phyloP scores from a whole-genome alignment of 805 yeast species.

The Clavispora phyllophila region DNA sequence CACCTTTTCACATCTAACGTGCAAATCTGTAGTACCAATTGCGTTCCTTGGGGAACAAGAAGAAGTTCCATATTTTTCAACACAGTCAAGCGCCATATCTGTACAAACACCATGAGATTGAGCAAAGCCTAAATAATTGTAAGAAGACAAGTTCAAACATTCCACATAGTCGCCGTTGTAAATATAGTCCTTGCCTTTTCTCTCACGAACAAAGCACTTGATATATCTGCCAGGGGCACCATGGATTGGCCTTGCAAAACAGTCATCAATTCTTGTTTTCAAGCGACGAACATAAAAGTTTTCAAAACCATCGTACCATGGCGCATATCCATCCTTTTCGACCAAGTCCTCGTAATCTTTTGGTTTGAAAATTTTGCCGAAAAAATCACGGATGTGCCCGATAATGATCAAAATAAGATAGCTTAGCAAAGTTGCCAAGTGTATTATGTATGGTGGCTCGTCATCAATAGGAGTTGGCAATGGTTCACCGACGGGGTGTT shows the following conservation, averaged over 20 bases:
- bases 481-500: slow-evolving; percentile 52
- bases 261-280: slow-evolving; percentile 86
- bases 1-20: slow-evolving; percentile 64
- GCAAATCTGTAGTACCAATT: slow-evolving; percentile 75
- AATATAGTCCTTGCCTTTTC: slow-evolving; percentile 61
- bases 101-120: slow-evolving; percentile 93
- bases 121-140: slow-evolving; percentile 95
- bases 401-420: slow-evolving; percentile 79
- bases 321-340: slow-evolving; percentile 87
- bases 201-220: slow-evolving; percentile 70
- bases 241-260: slow-evolving; percentile 92
- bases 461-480: slow-evolving; percentile 64
- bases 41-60: slow-evolving; percentile 72
- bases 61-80: slow-evolving; percentile 70
- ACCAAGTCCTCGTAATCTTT: slow-evolving; percentile 59
- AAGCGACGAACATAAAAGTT: slow-evolving; percentile 89
- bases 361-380: slow-evolving; percentile 71
- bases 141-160: slow-evolving; percentile 82
- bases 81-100: slow-evolving; percentile 58
- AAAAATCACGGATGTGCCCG: slow-evolving; percentile 88
- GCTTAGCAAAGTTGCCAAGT: slow-evolving; percentile 77
- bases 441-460: slow-evolving; percentile 80
- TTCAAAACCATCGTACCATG: slow-evolving; percentile 92
- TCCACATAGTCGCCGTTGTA: slow-evolving; percentile 73
- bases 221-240: slow-evolving; percentile 96